Evolutionary conservation across 495 filamentous ascomycete genomes (phyloP).

Genomic region (Cryomyces minteri): DNA sequence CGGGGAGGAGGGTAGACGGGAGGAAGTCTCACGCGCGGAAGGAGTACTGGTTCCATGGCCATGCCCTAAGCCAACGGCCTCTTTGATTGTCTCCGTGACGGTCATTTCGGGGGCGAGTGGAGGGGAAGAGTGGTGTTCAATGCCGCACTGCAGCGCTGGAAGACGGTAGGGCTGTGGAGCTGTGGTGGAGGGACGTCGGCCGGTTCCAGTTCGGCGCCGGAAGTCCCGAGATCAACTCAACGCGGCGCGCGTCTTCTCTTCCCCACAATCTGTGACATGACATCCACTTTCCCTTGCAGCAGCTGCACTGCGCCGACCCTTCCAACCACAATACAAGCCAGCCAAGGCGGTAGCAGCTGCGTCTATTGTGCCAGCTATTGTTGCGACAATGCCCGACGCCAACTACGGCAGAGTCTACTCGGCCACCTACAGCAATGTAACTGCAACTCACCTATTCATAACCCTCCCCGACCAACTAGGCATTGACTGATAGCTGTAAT

Average conservation of each 20-base stretch:
- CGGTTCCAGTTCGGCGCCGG: background rate
- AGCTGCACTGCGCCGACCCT: too few species aligned
- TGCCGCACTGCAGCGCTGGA: background rate
- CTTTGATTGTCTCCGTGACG: slow-evolving; percentile 21
- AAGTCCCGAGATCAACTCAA: background rate
- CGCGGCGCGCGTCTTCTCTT: too few species aligned
- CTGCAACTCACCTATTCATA: slow-evolving; percentile 14
- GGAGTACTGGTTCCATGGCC: background rate
- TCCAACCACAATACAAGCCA: too few species aligned
- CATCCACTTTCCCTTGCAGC: too few species aligned
- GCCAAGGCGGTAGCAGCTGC: too few species aligned
- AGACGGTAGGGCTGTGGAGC: background rate
- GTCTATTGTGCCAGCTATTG: too few species aligned
- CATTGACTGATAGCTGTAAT: background rate
- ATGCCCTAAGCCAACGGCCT: slow-evolving; percentile 19
- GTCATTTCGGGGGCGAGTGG: slow-evolving; percentile 11
- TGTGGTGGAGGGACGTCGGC: background rate
- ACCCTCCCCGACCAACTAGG: too few species aligned
- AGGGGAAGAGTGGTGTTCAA: too few species aligned
- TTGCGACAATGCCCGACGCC: background rate
- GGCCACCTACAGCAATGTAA: slow-evolving; percentile 85
- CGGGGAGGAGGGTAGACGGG: too few species aligned
- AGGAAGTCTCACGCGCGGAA: too few species aligned
- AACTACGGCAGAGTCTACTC: slow-evolving; percentile 44
- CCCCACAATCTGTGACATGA: too few species aligned